These are phyloP conservation scores for Wickerhamomyces sp. DNA, from an alignment of 1,139 yeast genomes.

Conservation along the genomic window DNA sequence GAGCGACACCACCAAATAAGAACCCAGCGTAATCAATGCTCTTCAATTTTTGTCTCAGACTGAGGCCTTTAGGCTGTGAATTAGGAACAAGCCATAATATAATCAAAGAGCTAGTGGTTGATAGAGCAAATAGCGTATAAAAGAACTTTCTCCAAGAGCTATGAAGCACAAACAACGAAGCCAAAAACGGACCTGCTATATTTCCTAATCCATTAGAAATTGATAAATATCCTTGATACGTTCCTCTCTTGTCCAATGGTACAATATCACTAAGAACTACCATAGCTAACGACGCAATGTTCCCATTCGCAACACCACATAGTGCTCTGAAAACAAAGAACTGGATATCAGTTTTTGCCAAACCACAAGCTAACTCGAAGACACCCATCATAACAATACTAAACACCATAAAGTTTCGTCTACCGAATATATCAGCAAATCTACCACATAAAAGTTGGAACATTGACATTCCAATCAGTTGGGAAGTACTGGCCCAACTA, in stretches of 20 bases:
- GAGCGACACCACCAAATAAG: constrained; percentile 37
- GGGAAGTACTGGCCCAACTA: constrained; percentile 44
- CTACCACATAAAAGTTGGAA: constrained; percentile 39
- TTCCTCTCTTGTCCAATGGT: constrained; percentile 33
- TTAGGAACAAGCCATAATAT: constrained; percentile 5
- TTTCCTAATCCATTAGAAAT: constrained; percentile 46
- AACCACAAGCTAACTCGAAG: constrained; percentile 23
- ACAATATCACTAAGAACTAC: constrained; percentile 34
- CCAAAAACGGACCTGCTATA: constrained; percentile 33
- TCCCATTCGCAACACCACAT: constrained; percentile 37
- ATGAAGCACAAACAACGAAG: neutral
- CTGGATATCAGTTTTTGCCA: constrained; percentile 20
- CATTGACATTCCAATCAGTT: constrained; percentile 39
- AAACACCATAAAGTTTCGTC: constrained; percentile 29
- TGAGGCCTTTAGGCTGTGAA: constrained; percentile 2
- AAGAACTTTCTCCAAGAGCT: constrained; percentile 24
- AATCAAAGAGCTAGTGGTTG: constrained; percentile 24
- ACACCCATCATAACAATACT: constrained; percentile 34
- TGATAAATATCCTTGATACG: constrained; percentile 30
- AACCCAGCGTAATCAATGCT: constrained; percentile 46
- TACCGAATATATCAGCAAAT: constrained; percentile 38
- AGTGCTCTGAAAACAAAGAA: constrained; percentile 34
- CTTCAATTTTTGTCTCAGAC: constrained; percentile 28
- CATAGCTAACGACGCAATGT: constrained; percentile 32
- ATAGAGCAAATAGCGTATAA: constrained; percentile 40